A percentile compares a stretch with the other conserved stretches of the same genome.
These are phyloP conservation scores for Haplosporangium sp. DNA, from an alignment of 371 early-diverging fungal genomes.

Conservation along the genomic window DNA sequence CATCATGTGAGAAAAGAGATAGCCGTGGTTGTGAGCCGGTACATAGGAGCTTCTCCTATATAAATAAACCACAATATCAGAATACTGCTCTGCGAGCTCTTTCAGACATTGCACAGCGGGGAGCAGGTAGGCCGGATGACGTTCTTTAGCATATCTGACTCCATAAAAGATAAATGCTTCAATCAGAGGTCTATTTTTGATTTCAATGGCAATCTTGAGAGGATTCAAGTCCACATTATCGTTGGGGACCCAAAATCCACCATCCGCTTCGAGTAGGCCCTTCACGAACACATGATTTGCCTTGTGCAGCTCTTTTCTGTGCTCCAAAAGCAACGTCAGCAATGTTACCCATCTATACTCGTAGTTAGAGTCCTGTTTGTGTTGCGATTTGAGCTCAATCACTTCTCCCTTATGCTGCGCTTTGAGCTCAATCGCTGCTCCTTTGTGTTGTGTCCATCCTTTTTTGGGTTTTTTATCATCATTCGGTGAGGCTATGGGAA, in stretches of 20 bases:
- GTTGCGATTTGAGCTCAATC: neutral
- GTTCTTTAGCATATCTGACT: conserved; percentile 32
- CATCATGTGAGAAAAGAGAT: conserved; percentile 33
- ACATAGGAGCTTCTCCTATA: conserved; percentile 38
- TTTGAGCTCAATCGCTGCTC: neutral
- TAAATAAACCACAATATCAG: conserved; percentile 28
- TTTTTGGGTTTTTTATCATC: neutral
- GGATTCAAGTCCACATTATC: conserved; percentile 27
- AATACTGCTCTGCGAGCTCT: conserved; percentile 32
- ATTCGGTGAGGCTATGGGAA: neutral
- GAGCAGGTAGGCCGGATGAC: conserved; percentile 43
- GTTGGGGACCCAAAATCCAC: conserved; percentile 44
- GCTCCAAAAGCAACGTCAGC: conserved; percentile 31
- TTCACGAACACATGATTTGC: conserved; percentile 35
- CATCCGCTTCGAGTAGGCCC: conserved; percentile 17
- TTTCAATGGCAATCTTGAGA: conserved; percentile 30
- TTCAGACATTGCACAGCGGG: conserved; percentile 40
- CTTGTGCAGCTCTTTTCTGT: neutral
- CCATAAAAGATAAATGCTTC: conserved; percentile 40
- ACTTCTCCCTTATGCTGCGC: neutral
- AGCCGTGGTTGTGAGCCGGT: conserved; percentile 32
- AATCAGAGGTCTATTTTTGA: conserved; percentile 20
- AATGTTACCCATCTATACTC: conserved; percentile 7
- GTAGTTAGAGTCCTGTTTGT: neutral
- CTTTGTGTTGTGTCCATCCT: neutral